These are phyloP conservation scores for Epichloe baconii DNA, from an alignment of 2,329 filamentous ascomycete species.

Conservation along the genomic window DNA sequence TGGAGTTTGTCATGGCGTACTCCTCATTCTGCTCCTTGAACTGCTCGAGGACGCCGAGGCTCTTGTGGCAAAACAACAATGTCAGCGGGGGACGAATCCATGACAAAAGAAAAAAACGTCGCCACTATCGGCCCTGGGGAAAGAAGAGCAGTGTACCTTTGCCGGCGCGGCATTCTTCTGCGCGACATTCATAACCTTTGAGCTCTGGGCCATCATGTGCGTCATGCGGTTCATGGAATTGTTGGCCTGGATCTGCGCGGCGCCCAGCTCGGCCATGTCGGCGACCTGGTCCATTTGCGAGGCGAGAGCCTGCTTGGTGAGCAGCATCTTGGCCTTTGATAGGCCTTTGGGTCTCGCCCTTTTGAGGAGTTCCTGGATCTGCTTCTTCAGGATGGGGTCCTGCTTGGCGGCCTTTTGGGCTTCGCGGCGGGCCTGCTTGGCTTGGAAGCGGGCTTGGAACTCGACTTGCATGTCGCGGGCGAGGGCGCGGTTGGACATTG, in stretches of 20 bases:
- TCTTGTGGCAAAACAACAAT: conserved; percentile 15
- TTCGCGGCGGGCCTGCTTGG: conserved; percentile 48
- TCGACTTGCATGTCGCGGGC: conserved; percentile 50
- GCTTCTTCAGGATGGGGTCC: conserved; percentile 47
- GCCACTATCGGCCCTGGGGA: no score
- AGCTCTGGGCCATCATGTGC: conserved; percentile 48
- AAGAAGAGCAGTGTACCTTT: conserved; percentile 23
- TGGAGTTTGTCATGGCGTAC: conserved; percentile 52
- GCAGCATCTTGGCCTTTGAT: conserved; percentile 49
- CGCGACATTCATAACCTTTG: conserved; percentile 43
- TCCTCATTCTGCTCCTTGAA: conserved; percentile 51
- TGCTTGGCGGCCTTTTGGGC: conserved; percentile 46
- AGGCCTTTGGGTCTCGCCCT: conserved; percentile 51
- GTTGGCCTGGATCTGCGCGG: conserved; percentile 50
- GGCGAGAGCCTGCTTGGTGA: conserved; percentile 48
- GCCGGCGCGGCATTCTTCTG: conserved; percentile 47
- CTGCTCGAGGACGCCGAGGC: conserved; percentile 46
- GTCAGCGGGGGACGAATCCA: no score
- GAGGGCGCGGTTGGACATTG: conserved; percentile 48
- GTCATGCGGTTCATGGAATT: conserved; percentile 54
- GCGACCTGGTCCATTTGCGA: conserved; percentile 52
- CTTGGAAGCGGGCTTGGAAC: conserved; percentile 50
- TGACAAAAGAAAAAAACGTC: no score
- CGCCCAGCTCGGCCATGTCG: conserved; percentile 48
- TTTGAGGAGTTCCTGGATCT: conserved; percentile 49